Conservation (phyloP, 2,329 filamentous ascomycete genomes). For the Orbilia blumenaviensis region DNA sequence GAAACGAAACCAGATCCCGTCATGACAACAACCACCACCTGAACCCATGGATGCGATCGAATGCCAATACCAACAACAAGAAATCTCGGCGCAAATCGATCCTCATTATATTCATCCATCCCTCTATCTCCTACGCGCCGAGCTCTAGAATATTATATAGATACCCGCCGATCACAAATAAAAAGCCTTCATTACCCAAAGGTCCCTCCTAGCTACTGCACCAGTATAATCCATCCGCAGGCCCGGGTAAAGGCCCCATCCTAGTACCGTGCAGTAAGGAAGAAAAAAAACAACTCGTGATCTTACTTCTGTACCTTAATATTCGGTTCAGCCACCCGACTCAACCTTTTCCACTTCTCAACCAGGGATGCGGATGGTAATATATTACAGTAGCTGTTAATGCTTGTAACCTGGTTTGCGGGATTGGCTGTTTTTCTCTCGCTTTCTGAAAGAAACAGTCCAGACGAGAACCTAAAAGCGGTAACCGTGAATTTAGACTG, state of each 20-base stretch:
- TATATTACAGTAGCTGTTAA: conserved; percentile 1
- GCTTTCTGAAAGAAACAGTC: no score
- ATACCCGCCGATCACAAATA: not conserved
- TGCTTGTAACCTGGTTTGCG: conserved; percentile 2
- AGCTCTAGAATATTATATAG: conserved; percentile 7
- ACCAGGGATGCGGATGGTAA: not conserved
- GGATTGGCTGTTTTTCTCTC: not conserved
- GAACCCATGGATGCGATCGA: not conserved
- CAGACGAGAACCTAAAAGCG: not conserved
- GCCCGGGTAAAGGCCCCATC: conserved; percentile 14
- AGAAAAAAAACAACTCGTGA: conserved; percentile 25
- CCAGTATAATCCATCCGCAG: not conserved
- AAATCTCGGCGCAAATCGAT: not conserved
- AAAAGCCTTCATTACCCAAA: not conserved
- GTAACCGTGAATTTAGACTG: not conserved
- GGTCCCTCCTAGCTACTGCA: no score
- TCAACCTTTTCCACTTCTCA: conserved; percentile 1
- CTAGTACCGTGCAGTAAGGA: no score
- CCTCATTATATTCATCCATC: not conserved
- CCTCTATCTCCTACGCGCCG: conserved; percentile 5
- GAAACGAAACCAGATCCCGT: no score
- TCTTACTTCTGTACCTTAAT: conserved; percentile 21
- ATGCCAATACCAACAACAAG: not conserved
- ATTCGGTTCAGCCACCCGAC: conserved; percentile 32
- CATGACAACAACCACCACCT: not conserved